Conservation (phyloP, 352 stramenopile species). For the Globisporangium perplexum region DNA sequence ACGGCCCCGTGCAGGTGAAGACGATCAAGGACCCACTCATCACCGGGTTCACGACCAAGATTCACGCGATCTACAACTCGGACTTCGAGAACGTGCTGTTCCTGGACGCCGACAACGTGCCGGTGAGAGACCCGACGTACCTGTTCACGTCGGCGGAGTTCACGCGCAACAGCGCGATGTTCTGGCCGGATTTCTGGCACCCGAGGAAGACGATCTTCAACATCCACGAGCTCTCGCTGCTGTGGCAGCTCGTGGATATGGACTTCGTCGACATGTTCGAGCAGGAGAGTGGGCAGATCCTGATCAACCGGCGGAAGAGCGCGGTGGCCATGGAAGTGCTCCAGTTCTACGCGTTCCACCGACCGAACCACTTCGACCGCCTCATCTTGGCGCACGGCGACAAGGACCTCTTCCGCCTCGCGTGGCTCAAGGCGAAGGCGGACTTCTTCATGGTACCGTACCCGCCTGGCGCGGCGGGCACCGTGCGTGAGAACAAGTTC, state of each 20-base stretch:
- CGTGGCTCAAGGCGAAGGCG: conserved; percentile 64
- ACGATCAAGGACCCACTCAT: conserved; percentile 40
- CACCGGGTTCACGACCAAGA: conserved; percentile 58
- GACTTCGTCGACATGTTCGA: conserved; percentile 72
- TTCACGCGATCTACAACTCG: conserved; percentile 60
- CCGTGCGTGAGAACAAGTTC: conserved; percentile 35
- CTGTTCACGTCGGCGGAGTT: conserved; percentile 54
- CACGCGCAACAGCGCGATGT: conserved; percentile 35
- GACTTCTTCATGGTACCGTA: conserved; percentile 59
- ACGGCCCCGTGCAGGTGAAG: conserved; percentile 35
- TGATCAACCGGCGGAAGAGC: conserved; percentile 44
- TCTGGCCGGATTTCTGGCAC: conserved; percentile 81
- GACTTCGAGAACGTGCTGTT: conserved; percentile 70
- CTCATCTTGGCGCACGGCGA: conserved; percentile 65
- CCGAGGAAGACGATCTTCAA: conserved; percentile 68
- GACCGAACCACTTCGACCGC: conserved; percentile 50
- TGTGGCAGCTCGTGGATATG: conserved; percentile 65
- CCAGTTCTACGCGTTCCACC: conserved; percentile 57
- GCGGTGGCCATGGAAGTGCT: conserved; percentile 43
- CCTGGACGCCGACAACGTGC: conserved; percentile 65
- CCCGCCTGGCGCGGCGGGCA: conserved; percentile 35
- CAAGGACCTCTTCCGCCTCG: conserved; percentile 77
- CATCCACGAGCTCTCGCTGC: conserved; percentile 44
- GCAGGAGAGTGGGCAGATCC: conserved; percentile 68
- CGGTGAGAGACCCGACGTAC: conserved; percentile 56